phyloP scores from a whole-genome alignment of 805 yeast genomes.

The Kuraishia capsulata region DNA sequence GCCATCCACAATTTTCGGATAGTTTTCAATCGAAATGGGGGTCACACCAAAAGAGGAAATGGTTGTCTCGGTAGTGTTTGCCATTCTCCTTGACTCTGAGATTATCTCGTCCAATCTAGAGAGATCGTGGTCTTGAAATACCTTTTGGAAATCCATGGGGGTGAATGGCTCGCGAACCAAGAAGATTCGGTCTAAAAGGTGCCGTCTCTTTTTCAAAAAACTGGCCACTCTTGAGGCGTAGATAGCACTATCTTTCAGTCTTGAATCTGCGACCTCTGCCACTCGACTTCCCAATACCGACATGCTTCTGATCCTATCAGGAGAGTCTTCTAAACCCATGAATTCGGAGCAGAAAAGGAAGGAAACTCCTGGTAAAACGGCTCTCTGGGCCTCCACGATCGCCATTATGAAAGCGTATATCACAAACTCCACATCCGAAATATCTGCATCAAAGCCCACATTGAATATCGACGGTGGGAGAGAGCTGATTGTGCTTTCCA shows the following conservation, averaged over 20 bases:
- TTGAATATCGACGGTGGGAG: conserved; percentile 7
- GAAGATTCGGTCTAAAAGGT: neutral
- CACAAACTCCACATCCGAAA: conserved; percentile 7
- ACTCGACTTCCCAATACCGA: neutral
- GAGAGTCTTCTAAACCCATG: neutral
- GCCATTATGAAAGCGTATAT: conserved; percentile 10
- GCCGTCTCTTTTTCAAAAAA: neutral
- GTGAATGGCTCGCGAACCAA: conserved; percentile 1
- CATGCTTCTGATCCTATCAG: neutral
- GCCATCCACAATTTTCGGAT: neutral
- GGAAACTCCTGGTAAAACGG: conserved; percentile 10
- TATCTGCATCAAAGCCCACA: conserved; percentile 4
- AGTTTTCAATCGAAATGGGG: neutral
- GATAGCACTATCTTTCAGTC: neutral
- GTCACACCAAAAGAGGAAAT: neutral
- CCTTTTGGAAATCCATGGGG: neutral
- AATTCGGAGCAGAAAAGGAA: conserved; percentile 1
- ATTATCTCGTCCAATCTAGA: neutral
- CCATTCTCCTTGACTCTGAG: neutral
- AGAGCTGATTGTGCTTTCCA: conserved; percentile 5
- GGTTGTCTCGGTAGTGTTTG: neutral
- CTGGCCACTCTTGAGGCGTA: neutral
- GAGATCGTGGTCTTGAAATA: neutral
- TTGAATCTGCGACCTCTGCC: neutral
- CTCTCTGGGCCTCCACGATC: conserved; percentile 11